These are phyloP conservation scores for Ceratobasidium sp. DNA, from an alignment of 1,284 basidiomycete genomes.

Conservation along the genomic window DNA sequence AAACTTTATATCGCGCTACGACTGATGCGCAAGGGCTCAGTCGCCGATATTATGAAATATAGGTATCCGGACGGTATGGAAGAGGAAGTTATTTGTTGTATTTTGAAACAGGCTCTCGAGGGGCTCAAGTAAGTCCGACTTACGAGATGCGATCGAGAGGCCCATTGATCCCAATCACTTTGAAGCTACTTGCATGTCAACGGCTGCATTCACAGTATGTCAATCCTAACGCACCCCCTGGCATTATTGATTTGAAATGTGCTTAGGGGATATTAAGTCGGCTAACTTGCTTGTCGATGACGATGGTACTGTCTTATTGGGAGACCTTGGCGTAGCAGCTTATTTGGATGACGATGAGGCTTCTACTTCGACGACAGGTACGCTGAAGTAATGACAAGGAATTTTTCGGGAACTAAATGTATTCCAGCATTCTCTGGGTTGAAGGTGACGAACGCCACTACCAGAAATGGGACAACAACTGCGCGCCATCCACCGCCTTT, in stretches of 20 bases:
- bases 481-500: slow-evolving; percentile 32
- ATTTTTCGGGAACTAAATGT: neutral
- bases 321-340: slow-evolving; percentile 87
- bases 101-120: slow-evolving; percentile 80
- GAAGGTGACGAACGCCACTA: slow-evolving; percentile 14
- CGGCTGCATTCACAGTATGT: slow-evolving; percentile 78
- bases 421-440: neutral
- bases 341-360: slow-evolving; percentile 68
- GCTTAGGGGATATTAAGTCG: slow-evolving; percentile 73
- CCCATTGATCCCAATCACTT: slow-evolving; percentile 24
- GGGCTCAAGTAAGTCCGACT: slow-evolving; percentile 71
- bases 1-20: slow-evolving; percentile 86
- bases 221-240: neutral
- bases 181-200: slow-evolving; percentile 83
- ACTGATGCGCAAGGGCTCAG: slow-evolving; percentile 87
- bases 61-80: slow-evolving; percentile 86
- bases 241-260: slow-evolving; percentile 3
- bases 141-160: neutral
- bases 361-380: slow-evolving; percentile 7
- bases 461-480: slow-evolving; percentile 4
- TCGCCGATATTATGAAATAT: slow-evolving; percentile 84
- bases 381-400: neutral
- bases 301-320: slow-evolving; percentile 85
- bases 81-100: slow-evolving; percentile 83
- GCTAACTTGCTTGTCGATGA: slow-evolving; percentile 88